These are phyloP conservation scores for Aureobasidium zeae DNA, from an alignment of 2,329 filamentous ascomycete species.

Conservation along the genomic window DNA sequence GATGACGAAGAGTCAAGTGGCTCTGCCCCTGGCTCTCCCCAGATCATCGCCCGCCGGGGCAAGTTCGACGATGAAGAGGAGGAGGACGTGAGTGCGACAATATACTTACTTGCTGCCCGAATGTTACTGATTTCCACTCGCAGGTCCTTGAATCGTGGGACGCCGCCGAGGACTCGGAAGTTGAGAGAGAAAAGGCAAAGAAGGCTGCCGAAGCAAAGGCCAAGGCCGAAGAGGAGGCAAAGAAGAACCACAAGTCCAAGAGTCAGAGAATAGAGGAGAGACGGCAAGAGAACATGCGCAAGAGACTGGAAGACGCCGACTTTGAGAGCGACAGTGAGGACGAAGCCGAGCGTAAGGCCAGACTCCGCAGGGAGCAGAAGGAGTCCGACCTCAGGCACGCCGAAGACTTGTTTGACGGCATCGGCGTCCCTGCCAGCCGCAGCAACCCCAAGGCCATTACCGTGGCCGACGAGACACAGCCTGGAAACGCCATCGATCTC, in stretches of 20 bases:
- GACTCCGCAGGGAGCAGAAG: slow-evolving; percentile 70
- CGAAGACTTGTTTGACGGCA: slow-evolving; percentile 75
- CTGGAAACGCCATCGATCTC: slow-evolving; percentile 72
- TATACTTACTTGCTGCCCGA: slow-evolving; percentile 9
- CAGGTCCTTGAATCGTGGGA: slow-evolving; percentile 96
- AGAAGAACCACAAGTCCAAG: slow-evolving; percentile 85
- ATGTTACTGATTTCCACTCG: slow-evolving; percentile 18
- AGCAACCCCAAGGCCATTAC: slow-evolving; percentile 58
- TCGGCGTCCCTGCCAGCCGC: slow-evolving; percentile 63
- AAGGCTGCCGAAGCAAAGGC: slow-evolving; percentile 79
- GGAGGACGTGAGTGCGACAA: slow-evolving; percentile 53
- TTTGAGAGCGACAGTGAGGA: slow-evolving; percentile 61
- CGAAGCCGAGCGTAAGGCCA: slow-evolving; percentile 61
- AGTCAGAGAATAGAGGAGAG: slow-evolving; percentile 75
- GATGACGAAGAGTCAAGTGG: slow-evolving; percentile 49
- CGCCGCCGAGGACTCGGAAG: slow-evolving; percentile 91
- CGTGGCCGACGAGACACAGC: slow-evolving; percentile 59
- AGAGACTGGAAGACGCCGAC: slow-evolving; percentile 47
- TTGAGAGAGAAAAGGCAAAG: slow-evolving; percentile 87
- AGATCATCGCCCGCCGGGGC: slow-evolving; percentile 40
- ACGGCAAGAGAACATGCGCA: slow-evolving; percentile 50
- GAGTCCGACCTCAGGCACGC: slow-evolving; percentile 84
- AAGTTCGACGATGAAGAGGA: slow-evolving; percentile 92
- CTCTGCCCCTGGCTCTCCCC: slow-evolving; percentile 40
- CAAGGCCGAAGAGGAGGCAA: slow-evolving; percentile 79